Evolutionary conservation across 2,329 filamentous ascomycete genomes (phyloP), one percentile per base, ranked within the genome.

Genomic region (Emergomyces orientalis): DNA sequence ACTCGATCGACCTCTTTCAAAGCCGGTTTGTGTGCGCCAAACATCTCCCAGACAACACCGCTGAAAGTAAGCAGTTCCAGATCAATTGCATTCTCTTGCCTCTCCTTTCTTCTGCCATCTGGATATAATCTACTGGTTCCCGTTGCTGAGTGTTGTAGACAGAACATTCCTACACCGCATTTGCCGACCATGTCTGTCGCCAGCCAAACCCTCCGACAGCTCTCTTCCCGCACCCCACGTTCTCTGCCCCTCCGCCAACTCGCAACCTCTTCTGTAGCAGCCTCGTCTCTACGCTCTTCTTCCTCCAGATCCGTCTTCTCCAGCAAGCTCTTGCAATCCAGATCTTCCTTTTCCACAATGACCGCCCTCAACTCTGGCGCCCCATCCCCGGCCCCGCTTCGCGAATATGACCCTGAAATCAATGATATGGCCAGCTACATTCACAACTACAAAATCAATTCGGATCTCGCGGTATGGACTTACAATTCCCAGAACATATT

Each of bases 361-460:
- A 65, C 75, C 59, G 68, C 77, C 59, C 72, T 76, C 67, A 73
- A 74, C 63, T 74, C 72, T 60, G 71, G 73, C 62, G 71, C 73
- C 37, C 74, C 76, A n/a, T 63, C 73, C 56, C 70, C 72, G 22
- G 69, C 72, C 27, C 67, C 68, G 49, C 69, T 74, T 57, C 73
- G 83, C 75, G 82, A 86, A 69, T 97, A 93, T 78, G 93, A 97
- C 75, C 86, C 89, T 67, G 93, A 97, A 80, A 94, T 97, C 77
- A 87, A 86, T 77, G 92, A 97, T 76, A 96, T 99, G 82, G 93
- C 93, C 66, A 86, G 84, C 78, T 99, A 97, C 79, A 89, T 97
- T 75, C 90, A 95, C 83, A 90, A 92, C 76, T 93, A 92, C 77
- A 84, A 90, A 63, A 88, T 97, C 73, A 83, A 93, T 70, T 97